These are phyloP conservation scores for Raphanus raphanistrum DNA, from an alignment of 345 rosid genomes.

Conservation along the genomic window DNA sequence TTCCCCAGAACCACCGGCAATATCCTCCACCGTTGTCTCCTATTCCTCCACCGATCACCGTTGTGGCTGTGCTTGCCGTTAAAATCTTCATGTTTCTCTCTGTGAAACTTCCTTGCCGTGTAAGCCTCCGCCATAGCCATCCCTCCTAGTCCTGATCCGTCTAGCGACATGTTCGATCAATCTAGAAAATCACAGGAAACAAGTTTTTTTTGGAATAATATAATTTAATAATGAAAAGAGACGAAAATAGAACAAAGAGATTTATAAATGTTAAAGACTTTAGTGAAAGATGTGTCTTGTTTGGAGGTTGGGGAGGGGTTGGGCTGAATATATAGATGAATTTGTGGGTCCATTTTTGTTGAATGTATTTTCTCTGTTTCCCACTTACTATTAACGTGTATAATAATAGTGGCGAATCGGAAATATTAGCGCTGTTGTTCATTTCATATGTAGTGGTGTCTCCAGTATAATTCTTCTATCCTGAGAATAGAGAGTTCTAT, in stretches of 20 bases:
- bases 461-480: not conserved
- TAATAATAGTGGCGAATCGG: constrained; percentile 22
- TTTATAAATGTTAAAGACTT: constrained; percentile 3
- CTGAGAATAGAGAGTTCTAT: not conserved
- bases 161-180: constrained; percentile 31
- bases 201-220: not conserved
- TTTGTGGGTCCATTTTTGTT: constrained; percentile 30
- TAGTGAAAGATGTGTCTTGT: constrained; percentile 20
- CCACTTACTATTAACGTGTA: constrained; percentile 23
- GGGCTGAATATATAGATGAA: constrained; percentile 34
- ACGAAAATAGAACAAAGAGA: constrained; percentile 20
- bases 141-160: constrained; percentile 24
- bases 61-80: constrained; percentile 14
- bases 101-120: constrained; percentile 35
- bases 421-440: not conserved
- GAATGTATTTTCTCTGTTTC: constrained; percentile 27
- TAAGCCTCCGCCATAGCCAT: constrained; percentile 33
- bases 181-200: constrained; percentile 2
- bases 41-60: constrained; percentile 7
- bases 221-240: constrained; percentile 2
- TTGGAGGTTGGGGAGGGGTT: constrained; percentile 17
- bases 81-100: constrained; percentile 31
- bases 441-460: not conserved
- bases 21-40: constrained; percentile 34
- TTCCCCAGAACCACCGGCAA: constrained; percentile 29